A percentile compares a stretch with the other conserved stretches of the same genome.
These are phyloP conservation scores for Aureobasidium sp. DNA, from an alignment of 2,329 filamentous ascomycete species.

Conservation along the genomic window DNA sequence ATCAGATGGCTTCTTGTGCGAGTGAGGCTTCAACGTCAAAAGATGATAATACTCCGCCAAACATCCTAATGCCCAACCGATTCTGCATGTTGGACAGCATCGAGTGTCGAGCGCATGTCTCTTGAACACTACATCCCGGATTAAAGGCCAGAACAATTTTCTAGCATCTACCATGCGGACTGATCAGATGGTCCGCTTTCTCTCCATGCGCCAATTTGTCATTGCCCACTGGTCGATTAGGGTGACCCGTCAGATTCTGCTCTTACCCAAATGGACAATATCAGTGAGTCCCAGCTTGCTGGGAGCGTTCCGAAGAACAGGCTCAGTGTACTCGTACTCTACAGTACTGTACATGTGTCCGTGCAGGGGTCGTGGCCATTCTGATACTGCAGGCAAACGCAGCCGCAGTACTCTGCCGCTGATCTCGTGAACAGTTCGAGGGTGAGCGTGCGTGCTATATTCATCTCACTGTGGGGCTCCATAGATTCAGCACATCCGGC, in stretches of 20 bases:
- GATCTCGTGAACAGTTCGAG: slow-evolving; percentile 10
- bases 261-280: neutral
- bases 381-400: neutral
- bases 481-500: neutral
- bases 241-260: slow-evolving; percentile 1
- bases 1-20: slow-evolving; percentile 10
- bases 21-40: slow-evolving; percentile 6
- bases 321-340: neutral
- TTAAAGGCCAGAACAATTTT: neutral
- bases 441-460: slow-evolving; percentile 8
- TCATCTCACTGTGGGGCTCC: slow-evolving; percentile 7
- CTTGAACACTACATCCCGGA: neutral
- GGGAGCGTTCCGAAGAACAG: neutral
- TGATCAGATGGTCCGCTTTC: neutral
- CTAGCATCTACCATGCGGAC: neutral
- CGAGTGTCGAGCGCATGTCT: neutral
- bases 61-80: neutral
- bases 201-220: neutral
- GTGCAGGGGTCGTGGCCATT: neutral
- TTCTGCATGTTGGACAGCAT: slow-evolving; percentile 1
- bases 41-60: slow-evolving; percentile 4
- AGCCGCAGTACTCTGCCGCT: slow-evolving; percentile 8
- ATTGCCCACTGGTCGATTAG: neutral
- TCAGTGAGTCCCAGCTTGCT: neutral
- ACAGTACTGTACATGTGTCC: neutral